These are phyloP conservation scores for Cercospora brassicicola DNA, from an alignment of 2,329 filamentous ascomycete species.

Conservation along the genomic window DNA sequence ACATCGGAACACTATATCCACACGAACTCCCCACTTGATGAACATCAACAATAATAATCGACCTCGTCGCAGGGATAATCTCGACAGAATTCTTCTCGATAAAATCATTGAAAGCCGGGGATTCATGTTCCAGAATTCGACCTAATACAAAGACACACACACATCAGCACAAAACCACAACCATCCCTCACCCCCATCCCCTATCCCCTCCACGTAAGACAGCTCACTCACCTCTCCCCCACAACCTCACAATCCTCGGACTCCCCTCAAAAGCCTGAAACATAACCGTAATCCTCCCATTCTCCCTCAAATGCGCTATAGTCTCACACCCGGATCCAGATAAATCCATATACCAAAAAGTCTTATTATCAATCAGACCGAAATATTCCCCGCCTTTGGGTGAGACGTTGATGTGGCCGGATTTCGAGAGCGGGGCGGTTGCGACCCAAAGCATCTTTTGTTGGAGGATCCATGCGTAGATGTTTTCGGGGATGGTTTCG, in stretches of 20 bases:
- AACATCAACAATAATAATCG: constrained; percentile 46
- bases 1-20: constrained; percentile 48
- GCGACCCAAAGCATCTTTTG: constrained; percentile 49
- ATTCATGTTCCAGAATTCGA: constrained; percentile 42
- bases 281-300: constrained; percentile 46
- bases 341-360: constrained; percentile 50
- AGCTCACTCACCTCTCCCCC: constrained; percentile 39
- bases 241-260: constrained; percentile 47
- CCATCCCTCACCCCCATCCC: constrained; percentile 43
- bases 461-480: constrained; percentile 46
- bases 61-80: constrained; percentile 41
- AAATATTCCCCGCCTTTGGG: constrained; percentile 49
- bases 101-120: constrained; percentile 38
- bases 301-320: constrained; percentile 47
- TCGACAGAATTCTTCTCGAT: constrained; percentile 39
- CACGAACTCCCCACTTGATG: constrained; percentile 48
- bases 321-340: constrained; percentile 49
- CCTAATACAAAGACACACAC: constrained; percentile 18
- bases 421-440: constrained; percentile 43
- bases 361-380: constrained; percentile 42
- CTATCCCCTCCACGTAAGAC: background rate
- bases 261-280: constrained; percentile 47
- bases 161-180: constrained; percentile 32
- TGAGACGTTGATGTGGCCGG: constrained; percentile 49
- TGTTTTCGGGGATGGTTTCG: constrained; percentile 44